Evolutionary conservation across 1,284 basidiomycete genomes (phyloP).

Genomic region (Xerocomus tenax): DNA sequence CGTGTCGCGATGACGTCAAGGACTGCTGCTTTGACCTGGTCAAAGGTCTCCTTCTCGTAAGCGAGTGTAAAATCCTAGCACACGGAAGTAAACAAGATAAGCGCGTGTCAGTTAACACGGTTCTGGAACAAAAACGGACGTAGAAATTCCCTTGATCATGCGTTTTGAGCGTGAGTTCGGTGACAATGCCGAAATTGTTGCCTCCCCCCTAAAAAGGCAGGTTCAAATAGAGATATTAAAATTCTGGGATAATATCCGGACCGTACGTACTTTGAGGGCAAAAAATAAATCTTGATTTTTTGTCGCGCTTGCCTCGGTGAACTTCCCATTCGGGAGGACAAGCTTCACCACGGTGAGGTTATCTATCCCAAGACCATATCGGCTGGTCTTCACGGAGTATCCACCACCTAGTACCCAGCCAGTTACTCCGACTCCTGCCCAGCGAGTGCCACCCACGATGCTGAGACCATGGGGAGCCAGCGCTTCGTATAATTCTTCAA

Average conservation of each 20-base stretch:
- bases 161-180: conserved; percentile 20
- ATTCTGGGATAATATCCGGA: too few species aligned
- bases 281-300: conserved; percentile 34
- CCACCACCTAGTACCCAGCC: conserved; percentile 45
- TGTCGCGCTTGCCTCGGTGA: conserved; percentile 13
- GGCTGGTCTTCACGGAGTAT: conserved; percentile 38
- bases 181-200: conserved; percentile 28
- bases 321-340: conserved; percentile 38
- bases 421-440: conserved; percentile 36
- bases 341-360: conserved; percentile 34
- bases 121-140: not conserved
- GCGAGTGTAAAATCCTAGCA: not conserved
- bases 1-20: not conserved
- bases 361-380: conserved; percentile 39
- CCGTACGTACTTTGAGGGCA: conserved; percentile 37
- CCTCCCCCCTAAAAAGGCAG: conserved; percentile 22
- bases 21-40: not conserved
- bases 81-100: not conserved
- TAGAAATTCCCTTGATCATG: not conserved
- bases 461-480: conserved; percentile 34
- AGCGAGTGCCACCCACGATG: conserved; percentile 38
- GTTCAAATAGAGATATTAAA: not conserved
- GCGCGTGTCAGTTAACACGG: not conserved
- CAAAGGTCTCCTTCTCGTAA: not conserved
- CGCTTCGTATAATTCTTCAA: conserved; percentile 43